These are phyloP conservation scores for Chalciporus piperatus DNA, from an alignment of 768 basidiomycete genomes.

Conservation along the genomic window DNA sequence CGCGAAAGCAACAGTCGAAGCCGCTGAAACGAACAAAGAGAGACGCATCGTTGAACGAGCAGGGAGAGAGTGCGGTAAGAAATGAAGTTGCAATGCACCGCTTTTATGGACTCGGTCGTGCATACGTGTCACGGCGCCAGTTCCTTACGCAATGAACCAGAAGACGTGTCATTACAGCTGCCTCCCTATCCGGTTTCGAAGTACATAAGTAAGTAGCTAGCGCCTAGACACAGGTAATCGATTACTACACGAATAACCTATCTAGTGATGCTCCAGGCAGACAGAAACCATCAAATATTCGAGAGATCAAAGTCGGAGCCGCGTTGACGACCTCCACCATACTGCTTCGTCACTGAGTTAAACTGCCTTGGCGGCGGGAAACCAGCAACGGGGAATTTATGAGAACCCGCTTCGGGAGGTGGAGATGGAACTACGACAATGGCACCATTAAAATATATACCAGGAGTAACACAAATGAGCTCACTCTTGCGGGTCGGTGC, in stretches of 20 bases:
- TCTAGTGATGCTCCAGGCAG: neutral
- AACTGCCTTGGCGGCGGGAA: conserved; percentile 80
- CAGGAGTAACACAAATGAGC: conserved; percentile 14
- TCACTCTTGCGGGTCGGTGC: conserved; percentile 49
- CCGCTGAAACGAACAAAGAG: conserved; percentile 44
- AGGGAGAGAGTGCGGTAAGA: conserved; percentile 13
- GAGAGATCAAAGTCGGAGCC: conserved; percentile 72
- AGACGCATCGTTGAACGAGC: conserved; percentile 59
- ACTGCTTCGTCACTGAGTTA: conserved; percentile 45
- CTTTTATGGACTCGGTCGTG: conserved; percentile 24
- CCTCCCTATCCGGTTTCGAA: too few relatives aligned
- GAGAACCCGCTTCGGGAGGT: conserved; percentile 61
- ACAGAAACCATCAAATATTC: conserved; percentile 24
- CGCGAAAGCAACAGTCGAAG: conserved; percentile 53
- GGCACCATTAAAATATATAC: conserved; percentile 10
- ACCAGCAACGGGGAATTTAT: conserved; percentile 72
- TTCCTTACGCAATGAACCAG: too few relatives aligned
- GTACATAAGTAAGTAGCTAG: too few relatives aligned
- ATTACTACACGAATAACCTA: neutral
- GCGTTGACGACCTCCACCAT: conserved; percentile 60
- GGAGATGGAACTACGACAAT: conserved; percentile 47
- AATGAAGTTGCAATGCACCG: neutral
- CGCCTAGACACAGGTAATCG: neutral
- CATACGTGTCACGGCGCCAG: conserved; percentile 31
- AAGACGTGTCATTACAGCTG: too few relatives aligned